Evolutionary conservation across 148 eudicot species (phyloP), one percentile per base, ranked within the genome.

Genomic region (Selenicereus undatus): DNA sequence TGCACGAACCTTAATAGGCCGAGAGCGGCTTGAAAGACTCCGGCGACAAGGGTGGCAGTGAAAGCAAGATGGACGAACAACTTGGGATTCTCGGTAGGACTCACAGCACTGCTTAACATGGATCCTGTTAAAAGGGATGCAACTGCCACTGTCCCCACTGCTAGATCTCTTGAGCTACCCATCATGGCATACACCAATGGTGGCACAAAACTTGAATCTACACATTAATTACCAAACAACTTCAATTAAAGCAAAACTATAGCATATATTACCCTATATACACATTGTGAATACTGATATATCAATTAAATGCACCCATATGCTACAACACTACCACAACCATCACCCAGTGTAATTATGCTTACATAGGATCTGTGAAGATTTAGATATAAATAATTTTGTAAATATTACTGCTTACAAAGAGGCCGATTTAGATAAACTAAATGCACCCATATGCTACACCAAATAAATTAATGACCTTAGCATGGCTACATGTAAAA

Each of bases 161-260:
- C 99, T 77, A 96, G 83, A 76, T 96, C 97, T 82, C 90, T 91
- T 0, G 99, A 96, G 65, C 95, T 96, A 3, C 99, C 99, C 99
- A 96, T 91, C 87, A 96, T 81, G 4, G 99, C 99, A 56, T 96
- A 96, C 20, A 96, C 87, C 93, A 94, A 81, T 13, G 99, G 99
- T 48, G 99, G 99, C 29, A 96, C 87, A 78, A 96, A 96, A 87
- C 97, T 96, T 58, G 99, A 93, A 87, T 94, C 98, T 93, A 58
- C 14, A 16, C 66, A 77, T 66, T 64, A n/a, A 64, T 24, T 8
- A 64, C 12, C 69, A 66, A 22, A 22, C 36, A 12, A 8, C 2
- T 12, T 66, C 2, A 48, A 48, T 14, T 56, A 32, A 32, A 32
- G 32, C 21, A 56, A 56, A 56, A 56, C 16, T 48, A 48, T 48